Conservation (phyloP, 352 stramenopile species). For the Globisporangium mamillatum region DNA sequence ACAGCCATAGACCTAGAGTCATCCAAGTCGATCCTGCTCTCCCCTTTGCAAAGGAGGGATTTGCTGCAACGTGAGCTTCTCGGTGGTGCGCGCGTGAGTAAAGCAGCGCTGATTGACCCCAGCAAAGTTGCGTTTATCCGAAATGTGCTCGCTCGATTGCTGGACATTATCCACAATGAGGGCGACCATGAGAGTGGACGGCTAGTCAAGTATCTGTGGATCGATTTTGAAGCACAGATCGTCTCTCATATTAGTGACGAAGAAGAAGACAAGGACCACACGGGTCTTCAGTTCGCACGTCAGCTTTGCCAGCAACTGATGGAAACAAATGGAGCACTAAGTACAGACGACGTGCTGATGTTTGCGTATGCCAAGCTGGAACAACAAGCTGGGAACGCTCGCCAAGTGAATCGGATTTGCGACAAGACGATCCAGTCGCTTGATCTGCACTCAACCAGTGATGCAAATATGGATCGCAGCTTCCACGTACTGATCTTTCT, state of each 20-base stretch:
- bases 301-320: conserved; percentile 37
- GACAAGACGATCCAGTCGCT: conserved; percentile 50
- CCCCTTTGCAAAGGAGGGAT: conserved; percentile 21
- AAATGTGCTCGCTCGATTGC: conserved; percentile 27
- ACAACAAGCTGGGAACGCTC: conserved; percentile 34
- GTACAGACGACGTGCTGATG: conserved; percentile 28
- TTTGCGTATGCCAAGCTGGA: conserved; percentile 59
- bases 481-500: conserved; percentile 64
- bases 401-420: conserved; percentile 50
- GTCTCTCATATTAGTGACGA: background rate
- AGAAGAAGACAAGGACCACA: background rate
- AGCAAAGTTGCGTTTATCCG: conserved; percentile 48
- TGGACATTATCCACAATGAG: conserved; percentile 22
- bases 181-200: conserved; percentile 6
- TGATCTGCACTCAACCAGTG: background rate
- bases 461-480: conserved; percentile 10
- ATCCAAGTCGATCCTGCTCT: conserved; percentile 26
- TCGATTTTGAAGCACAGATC: conserved; percentile 45
- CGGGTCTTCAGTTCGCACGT: conserved; percentile 20
- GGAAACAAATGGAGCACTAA: background rate
- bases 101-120: conserved; percentile 24
- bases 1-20: conserved; percentile 31
- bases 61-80: conserved; percentile 27
- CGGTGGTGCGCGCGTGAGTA: conserved; percentile 24
- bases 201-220: conserved; percentile 43